phyloP scores from a whole-genome alignment of 208 protist species.

The Acanthamoeba sp. region DNA sequence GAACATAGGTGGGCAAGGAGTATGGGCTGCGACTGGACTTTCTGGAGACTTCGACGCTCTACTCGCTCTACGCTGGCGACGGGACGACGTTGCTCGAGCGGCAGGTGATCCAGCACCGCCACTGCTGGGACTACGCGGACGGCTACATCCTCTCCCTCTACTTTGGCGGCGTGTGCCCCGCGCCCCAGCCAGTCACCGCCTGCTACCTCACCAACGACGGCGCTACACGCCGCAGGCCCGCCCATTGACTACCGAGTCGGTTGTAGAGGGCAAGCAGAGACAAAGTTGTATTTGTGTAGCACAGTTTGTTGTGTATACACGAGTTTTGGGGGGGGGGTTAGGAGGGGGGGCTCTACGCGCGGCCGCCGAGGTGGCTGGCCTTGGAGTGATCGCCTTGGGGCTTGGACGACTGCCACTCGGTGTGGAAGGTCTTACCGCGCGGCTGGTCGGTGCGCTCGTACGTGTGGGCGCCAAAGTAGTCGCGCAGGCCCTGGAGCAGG shows the following conservation, averaged over 20 bases:
- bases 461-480: slow-evolving; percentile 96
- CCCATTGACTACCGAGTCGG: too few species aligned
- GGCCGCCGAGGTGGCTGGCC: neutral
- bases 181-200: neutral
- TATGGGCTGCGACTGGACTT: slow-evolving; percentile 40
- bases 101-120: slow-evolving; percentile 40
- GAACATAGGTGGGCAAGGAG: neutral
- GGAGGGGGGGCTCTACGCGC: neutral
- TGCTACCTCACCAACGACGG: slow-evolving; percentile 16
- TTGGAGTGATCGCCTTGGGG: neutral
- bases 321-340: too few species aligned
- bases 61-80: neutral
- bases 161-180: slow-evolving; percentile 14
- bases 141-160: slow-evolving; percentile 42
- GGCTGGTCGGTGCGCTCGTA: slow-evolving; percentile 91
- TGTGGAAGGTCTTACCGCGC: slow-evolving; percentile 42
- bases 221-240: too few species aligned
- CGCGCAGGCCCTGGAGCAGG: slow-evolving; percentile 92
- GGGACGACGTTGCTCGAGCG: neutral
- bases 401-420: slow-evolving; percentile 32
- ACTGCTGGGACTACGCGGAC: slow-evolving; percentile 24
- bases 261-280: too few species aligned
- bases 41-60: slow-evolving; percentile 24
- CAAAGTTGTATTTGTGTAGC: too few species aligned
- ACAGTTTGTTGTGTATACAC: too few species aligned